These are phyloP conservation scores for Mycena alexandri DNA, from an alignment of 768 basidiomycete genomes.

Conservation along the genomic window DNA sequence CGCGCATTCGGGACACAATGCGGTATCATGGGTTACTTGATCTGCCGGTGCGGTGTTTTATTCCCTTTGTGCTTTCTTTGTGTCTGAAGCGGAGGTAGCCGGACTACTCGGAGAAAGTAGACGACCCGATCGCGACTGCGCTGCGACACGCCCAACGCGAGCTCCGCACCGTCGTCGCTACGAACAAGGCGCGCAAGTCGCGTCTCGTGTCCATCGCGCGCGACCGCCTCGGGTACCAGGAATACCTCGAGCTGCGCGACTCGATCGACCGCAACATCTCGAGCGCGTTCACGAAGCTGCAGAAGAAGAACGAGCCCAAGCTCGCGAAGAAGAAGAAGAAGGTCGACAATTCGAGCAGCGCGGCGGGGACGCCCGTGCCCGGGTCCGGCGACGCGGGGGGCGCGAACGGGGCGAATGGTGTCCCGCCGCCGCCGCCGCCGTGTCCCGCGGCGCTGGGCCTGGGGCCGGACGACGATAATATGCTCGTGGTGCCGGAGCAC, in stretches of 20 bases:
- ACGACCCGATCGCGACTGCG: constrained; percentile 94
- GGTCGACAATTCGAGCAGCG: constrained; percentile 44
- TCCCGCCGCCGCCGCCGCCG: constrained; percentile 63
- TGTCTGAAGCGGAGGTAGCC: constrained; percentile 58
- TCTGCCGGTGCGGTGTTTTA: constrained; percentile 76
- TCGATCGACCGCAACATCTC: constrained; percentile 89
- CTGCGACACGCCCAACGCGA: constrained; percentile 90
- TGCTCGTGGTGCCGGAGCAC: constrained; percentile 73
- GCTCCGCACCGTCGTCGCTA: constrained; percentile 78
- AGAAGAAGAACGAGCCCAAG: constrained; percentile 86
- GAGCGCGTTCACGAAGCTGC: constrained; percentile 79
- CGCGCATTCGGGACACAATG: constrained; percentile 80
- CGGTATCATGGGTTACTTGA: constrained; percentile 80
- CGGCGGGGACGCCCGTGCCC: constrained; percentile 38
- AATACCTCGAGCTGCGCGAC: constrained; percentile 89
- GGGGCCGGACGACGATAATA: constrained; percentile 74
- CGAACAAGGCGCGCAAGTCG: constrained; percentile 86
- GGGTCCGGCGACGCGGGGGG: constrained; percentile 41
- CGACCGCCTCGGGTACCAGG: constrained; percentile 91
- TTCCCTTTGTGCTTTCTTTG: too few species aligned
- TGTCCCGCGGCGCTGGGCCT: constrained; percentile 81
- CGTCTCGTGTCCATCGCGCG: constrained; percentile 82
- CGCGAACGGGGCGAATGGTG: constrained; percentile 41
- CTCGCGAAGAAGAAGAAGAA: constrained; percentile 84
- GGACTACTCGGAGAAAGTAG: constrained; percentile 82